phyloP scores from a whole-genome alignment of 805 yeast species.

The Metschnikowia vanudenii region DNA sequence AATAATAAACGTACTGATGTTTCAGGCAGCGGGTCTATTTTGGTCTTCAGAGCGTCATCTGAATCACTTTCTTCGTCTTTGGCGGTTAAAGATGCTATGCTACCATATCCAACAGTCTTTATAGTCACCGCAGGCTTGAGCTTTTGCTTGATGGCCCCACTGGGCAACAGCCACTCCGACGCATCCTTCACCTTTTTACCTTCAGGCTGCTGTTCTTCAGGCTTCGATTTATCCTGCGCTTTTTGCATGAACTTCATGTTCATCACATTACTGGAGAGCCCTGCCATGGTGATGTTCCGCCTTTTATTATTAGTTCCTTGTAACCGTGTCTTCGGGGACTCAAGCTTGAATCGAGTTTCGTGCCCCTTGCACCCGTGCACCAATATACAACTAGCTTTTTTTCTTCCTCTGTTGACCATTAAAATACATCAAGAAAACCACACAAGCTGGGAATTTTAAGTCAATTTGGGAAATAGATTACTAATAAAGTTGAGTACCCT shows the following conservation, averaged over 20 bases:
- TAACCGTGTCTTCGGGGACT: background rate
- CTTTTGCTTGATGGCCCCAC: constrained; percentile 25
- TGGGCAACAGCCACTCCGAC: constrained; percentile 53
- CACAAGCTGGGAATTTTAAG: too few species aligned
- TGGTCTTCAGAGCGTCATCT: background rate
- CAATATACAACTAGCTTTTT: background rate
- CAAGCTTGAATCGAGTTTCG: background rate
- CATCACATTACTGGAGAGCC: constrained; percentile 65
- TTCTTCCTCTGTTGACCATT: too few species aligned
- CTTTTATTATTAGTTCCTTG: background rate
- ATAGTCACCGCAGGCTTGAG: constrained; percentile 24
- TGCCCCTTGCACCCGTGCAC: constrained; percentile 2
- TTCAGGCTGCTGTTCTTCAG: constrained; percentile 24
- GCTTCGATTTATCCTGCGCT: constrained; percentile 38
- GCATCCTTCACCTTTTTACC: constrained; percentile 44
- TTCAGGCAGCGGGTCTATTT: background rate
- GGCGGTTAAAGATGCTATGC: constrained; percentile 24
- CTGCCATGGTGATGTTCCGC: constrained; percentile 3
- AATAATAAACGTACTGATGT: constrained; percentile 1
- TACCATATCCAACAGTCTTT: constrained; percentile 41
- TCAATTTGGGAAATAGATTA: too few species aligned
- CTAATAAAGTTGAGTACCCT: too few species aligned
- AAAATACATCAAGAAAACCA: too few species aligned
- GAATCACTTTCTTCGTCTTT: constrained; percentile 7
- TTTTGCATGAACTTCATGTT: constrained; percentile 70